These are phyloP conservation scores for Magnaporthiopsis rhizophila DNA, from an alignment of 2,329 filamentous ascomycete genomes.

Conservation along the genomic window DNA sequence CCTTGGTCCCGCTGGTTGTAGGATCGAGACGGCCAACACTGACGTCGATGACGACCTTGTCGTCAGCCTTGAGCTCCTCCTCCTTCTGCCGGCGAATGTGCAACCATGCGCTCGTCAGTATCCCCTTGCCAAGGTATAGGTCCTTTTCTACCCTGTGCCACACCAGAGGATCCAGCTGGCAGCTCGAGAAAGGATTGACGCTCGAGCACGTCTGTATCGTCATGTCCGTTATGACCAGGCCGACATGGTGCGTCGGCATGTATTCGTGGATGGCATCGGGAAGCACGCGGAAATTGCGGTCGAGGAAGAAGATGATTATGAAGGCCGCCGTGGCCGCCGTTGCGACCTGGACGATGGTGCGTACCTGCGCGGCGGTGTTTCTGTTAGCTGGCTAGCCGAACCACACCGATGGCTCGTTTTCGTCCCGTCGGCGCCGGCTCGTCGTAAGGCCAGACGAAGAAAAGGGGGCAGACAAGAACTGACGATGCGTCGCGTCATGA, in stretches of 20 bases:
- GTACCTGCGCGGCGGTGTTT: constrained; percentile 32
- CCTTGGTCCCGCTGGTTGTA: constrained; percentile 39
- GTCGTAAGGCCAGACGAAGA: background rate
- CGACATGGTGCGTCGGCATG: constrained; percentile 77
- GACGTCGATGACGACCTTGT: constrained; percentile 74
- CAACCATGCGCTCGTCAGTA: constrained; percentile 70
- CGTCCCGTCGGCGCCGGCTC: background rate
- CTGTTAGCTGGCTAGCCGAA: background rate
- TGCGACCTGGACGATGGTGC: constrained; percentile 68
- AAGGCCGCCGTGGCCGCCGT: constrained; percentile 58
- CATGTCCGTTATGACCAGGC: constrained; percentile 78
- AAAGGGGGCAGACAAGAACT: constrained; percentile 8
- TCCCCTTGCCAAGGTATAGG: constrained; percentile 67
- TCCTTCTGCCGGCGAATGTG: constrained; percentile 79
- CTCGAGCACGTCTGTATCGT: constrained; percentile 68
- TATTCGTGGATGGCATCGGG: constrained; percentile 80
- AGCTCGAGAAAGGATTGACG: constrained; percentile 67
- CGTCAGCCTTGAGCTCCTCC: constrained; percentile 65
- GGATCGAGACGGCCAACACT: constrained; percentile 68
- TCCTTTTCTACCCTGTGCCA: constrained; percentile 91
- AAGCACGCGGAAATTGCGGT: constrained; percentile 80
- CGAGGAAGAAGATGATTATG: constrained; percentile 70
- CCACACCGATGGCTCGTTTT: background rate
- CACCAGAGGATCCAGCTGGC: constrained; percentile 58
- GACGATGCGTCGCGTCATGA: constrained; percentile 25